Conservation (phyloP, 2,329 filamentous ascomycete genomes). For the Fusarium subtropicale region DNA sequence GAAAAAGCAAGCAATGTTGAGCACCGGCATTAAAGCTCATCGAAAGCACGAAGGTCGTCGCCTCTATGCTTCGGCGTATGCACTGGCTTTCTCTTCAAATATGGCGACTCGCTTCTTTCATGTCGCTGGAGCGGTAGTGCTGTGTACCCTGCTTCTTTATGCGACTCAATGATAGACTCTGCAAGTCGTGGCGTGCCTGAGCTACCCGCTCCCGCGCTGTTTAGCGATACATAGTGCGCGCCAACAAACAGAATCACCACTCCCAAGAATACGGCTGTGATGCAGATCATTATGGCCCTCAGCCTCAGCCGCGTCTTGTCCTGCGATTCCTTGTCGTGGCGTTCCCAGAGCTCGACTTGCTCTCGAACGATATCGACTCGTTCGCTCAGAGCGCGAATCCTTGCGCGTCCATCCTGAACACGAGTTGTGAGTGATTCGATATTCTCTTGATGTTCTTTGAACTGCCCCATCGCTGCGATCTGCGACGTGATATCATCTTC, state of each 20-base stretch:
- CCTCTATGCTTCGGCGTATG: slow-evolving; percentile 41
- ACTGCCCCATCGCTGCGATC: slow-evolving; percentile 70
- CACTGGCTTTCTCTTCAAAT: slow-evolving; percentile 45
- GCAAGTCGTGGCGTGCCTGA: slow-evolving; percentile 29
- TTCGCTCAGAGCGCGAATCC: slow-evolving; percentile 68
- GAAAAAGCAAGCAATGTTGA: slow-evolving; percentile 10
- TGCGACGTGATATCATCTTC: slow-evolving; percentile 70
- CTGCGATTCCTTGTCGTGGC: slow-evolving; percentile 74
- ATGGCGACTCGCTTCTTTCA: slow-evolving; percentile 40
- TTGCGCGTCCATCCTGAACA: slow-evolving; percentile 69
- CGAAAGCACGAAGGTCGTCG: slow-evolving; percentile 58
- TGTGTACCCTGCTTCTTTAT: slow-evolving; percentile 40
- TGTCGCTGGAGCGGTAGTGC: slow-evolving; percentile 36
- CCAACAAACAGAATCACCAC: slow-evolving; percentile 58
- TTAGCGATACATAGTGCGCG: slow-evolving; percentile 43
- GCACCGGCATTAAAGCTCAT: slow-evolving; percentile 56
- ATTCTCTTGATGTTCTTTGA: slow-evolving; percentile 72
- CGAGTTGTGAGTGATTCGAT: slow-evolving; percentile 72
- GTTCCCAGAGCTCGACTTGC: slow-evolving; percentile 75
- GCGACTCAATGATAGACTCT: slow-evolving; percentile 42
- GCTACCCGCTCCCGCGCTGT: slow-evolving; percentile 12
- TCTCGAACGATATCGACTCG: slow-evolving; percentile 73
- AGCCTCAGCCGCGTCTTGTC: slow-evolving; percentile 73
- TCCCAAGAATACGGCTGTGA: slow-evolving; percentile 61
- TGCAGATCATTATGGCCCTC: slow-evolving; percentile 72